Conservation (phyloP, 2,329 filamentous ascomycete genomes). For the Fusarium buxicola region DNA sequence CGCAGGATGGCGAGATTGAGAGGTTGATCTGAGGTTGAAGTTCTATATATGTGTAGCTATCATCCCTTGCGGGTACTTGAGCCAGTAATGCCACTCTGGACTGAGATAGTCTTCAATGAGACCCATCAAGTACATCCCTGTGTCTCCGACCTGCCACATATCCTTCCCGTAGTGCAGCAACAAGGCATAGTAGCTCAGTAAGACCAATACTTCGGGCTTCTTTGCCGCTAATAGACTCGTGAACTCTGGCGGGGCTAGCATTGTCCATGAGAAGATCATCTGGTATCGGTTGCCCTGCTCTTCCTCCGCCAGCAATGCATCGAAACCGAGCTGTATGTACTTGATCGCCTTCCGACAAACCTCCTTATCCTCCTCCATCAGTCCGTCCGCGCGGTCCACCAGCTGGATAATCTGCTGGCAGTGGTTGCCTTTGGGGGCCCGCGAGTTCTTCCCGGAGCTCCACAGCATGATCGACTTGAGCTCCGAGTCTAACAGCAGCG, state of each 20-base stretch:
- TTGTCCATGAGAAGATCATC: conserved; percentile 36
- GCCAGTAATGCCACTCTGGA: conserved; percentile 23
- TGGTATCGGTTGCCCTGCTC: background rate
- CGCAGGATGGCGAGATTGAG: no score
- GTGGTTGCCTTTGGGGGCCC: background rate
- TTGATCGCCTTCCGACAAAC: background rate
- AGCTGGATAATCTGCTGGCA: conserved; percentile 6
- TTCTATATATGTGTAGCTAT: background rate
- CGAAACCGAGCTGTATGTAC: conserved; percentile 25
- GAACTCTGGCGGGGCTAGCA: conserved; percentile 14
- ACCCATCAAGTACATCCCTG: conserved; percentile 17
- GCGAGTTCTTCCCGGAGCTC: conserved; percentile 8
- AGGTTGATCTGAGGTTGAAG: background rate
- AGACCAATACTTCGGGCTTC: conserved; percentile 3
- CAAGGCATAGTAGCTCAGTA: conserved; percentile 26
- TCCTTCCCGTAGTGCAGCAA: conserved; percentile 15
- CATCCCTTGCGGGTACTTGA: conserved; percentile 8
- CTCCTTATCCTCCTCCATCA: background rate
- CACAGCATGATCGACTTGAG: conserved; percentile 9
- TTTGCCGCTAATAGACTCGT: background rate
- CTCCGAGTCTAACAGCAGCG: conserved; percentile 8
- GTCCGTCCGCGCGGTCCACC: accelerated
- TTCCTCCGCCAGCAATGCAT: background rate
- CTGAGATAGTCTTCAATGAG: conserved; percentile 16
- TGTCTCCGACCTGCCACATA: conserved; percentile 25